Base-by-base conservation (phyloP, 352 stramenopile species). In the Phytophthora kernoviae region DNA sequence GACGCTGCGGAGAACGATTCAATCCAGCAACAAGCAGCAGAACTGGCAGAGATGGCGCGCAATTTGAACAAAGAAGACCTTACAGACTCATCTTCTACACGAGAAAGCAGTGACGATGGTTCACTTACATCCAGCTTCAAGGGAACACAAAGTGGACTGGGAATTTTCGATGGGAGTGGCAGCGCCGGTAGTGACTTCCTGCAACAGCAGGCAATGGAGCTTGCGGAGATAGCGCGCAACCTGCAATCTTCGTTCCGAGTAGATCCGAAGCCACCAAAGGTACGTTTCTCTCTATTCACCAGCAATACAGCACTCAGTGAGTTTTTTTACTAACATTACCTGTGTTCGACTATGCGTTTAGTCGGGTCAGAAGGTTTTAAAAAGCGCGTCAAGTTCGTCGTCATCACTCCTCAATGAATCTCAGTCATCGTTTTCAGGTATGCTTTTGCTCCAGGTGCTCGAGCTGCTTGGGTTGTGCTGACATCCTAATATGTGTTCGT, bases 171-270 rank as follows among this genome's bases (percentile, higher is more conserved):
- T 15, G 63, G 58, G 12, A 46, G 26, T 51, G 55, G 24, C 11
- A 54, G 45, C 18, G 22, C 49, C 49, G 58, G 54, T 39, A 84
- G 81, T 53, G 73, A 83, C 8, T 75, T 73, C 52, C 65, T 87
- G 32, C 70, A 88, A 58, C 75, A 83, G 44, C 74, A 88, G 58
- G 73, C 79, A 12, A 82, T 84, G 57, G 81, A 90, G 57, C 61
- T 90, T 11, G 79, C 73, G 0, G 81, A 87, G 47, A 84, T 88
- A 36, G 79, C 81, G 11, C 72, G 79, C 17, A 90, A 72, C 43
- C 50, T 90, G 41, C 77, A 90, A 58, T 87, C 78, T 26, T 77
- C 72, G 4, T 84, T 81, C 39, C 61, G 64, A 1, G 39, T 60
- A 17, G 72, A 78, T 22, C 41, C 33, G 15, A 65, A 70, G 20